Conservation (phyloP, 2,329 filamentous ascomycete species). For the Gnomoniopsis sp. region DNA sequence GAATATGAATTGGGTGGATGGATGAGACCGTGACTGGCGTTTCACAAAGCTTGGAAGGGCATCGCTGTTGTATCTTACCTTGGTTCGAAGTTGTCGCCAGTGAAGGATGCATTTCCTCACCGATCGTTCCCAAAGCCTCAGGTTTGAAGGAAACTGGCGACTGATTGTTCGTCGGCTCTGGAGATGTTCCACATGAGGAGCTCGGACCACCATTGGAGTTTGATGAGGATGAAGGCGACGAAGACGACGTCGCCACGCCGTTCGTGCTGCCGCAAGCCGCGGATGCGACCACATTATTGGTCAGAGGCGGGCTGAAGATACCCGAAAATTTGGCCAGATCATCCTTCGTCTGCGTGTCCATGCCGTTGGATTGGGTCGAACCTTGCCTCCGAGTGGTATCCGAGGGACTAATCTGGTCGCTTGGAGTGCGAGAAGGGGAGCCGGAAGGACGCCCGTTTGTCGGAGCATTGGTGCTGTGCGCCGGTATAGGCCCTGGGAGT, state of each 20-base stretch:
- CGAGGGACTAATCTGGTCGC: conserved; percentile 33
- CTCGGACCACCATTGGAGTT: conserved; percentile 57
- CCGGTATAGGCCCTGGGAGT: conserved; percentile 47
- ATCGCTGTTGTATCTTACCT: conserved; percentile 17
- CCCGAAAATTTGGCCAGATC: conserved; percentile 54
- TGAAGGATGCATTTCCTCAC: conserved; percentile 57
- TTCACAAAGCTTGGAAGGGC: background rate
- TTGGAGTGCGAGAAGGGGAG: conserved; percentile 24
- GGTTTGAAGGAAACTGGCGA: conserved; percentile 67
- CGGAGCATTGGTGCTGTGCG: conserved; percentile 23
- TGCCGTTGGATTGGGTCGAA: conserved; percentile 30
- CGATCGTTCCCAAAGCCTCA: conserved; percentile 62
- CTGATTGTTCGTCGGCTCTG: conserved; percentile 65
- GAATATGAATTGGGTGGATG: background rate
- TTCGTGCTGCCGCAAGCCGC: conserved; percentile 47
- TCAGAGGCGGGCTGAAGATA: conserved; percentile 57
- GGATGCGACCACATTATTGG: conserved; percentile 38
- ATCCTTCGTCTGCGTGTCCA: conserved; percentile 39
- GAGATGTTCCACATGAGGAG: conserved; percentile 73
- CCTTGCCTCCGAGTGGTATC: conserved; percentile 22
- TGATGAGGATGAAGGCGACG: conserved; percentile 62
- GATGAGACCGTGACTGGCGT: background rate
- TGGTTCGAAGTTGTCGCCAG: conserved; percentile 46
- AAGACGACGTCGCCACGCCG: conserved; percentile 52
- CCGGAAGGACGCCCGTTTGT: conserved; percentile 14